Evolutionary conservation across 768 basidiomycete species (phyloP).

Genomic region (Hirschioporus abietinus): DNA sequence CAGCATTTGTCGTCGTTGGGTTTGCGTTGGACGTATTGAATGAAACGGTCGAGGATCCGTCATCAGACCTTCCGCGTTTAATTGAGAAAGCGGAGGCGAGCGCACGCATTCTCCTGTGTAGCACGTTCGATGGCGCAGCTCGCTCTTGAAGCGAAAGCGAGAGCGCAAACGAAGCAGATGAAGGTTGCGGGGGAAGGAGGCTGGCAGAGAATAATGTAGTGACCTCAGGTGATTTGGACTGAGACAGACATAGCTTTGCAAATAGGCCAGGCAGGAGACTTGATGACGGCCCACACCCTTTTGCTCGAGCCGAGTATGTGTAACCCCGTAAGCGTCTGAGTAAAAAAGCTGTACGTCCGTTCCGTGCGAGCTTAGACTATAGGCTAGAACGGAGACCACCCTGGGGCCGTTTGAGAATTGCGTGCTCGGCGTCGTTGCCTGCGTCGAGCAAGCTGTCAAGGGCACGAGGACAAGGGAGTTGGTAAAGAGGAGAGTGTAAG

Average conservation of each 20-base stretch:
- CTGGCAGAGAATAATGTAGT: background rate
- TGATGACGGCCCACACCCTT: background rate
- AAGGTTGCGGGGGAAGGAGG: background rate
- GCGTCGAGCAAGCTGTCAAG: slow-evolving; percentile 1
- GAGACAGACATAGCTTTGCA: background rate
- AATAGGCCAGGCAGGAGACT: background rate
- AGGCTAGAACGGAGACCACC: background rate
- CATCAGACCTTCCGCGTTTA: background rate
- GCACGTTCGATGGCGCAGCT: slow-evolving; percentile 23
- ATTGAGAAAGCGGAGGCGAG: slow-evolving; percentile 1
- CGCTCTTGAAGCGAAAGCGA: background rate
- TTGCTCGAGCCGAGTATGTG: background rate
- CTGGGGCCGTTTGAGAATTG: background rate
- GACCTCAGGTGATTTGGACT: background rate
- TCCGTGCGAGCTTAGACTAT: background rate
- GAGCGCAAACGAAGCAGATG: background rate
- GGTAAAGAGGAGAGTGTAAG: background rate
- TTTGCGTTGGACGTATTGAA: background rate
- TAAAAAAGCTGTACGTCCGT: background rate
- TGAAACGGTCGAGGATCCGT: background rate
- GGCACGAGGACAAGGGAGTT: background rate
- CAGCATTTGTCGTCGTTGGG: background rate
- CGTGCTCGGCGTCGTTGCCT: background rate
- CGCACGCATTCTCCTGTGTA: background rate
- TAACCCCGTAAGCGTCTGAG: background rate